Evolutionary conservation across 2,329 filamentous ascomycete species (phyloP).

Genomic region (Ophiostoma novo-ulmi): DNA sequence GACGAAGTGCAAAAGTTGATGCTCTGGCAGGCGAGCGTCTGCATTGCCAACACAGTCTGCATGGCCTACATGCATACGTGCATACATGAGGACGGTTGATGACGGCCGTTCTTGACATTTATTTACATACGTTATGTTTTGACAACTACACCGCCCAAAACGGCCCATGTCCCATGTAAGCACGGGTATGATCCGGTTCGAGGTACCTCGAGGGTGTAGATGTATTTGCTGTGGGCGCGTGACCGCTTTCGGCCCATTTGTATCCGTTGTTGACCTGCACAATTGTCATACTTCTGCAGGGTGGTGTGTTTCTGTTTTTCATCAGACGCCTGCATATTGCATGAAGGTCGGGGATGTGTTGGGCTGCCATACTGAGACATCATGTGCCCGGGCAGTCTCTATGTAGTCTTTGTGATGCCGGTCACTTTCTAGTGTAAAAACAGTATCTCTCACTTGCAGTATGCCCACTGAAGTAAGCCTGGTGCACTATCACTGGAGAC

Average conservation of each 20-base stretch:
- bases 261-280: neutral
- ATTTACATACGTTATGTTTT: neutral
- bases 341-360: neutral
- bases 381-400: neutral
- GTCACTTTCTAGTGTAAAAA: no score
- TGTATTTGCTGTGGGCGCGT: neutral
- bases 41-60: constrained; percentile 9
- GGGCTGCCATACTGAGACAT: neutral
- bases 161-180: neutral
- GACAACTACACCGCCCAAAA: neutral
- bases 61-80: constrained; percentile 11
- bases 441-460: no score
- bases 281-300: neutral
- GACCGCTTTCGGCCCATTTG: neutral
- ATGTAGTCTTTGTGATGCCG: neutral
- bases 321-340: neutral
- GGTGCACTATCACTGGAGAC: neutral
- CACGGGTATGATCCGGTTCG: neutral
- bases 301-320: neutral
- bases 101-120: neutral
- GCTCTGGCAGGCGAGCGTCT: neutral
- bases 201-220: neutral
- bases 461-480: neutral
- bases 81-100: neutral
- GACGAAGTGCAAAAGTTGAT: neutral